Base-by-base conservation (phyloP, 495 filamentous ascomycete genomes). In the Extremus antarcticus region DNA sequence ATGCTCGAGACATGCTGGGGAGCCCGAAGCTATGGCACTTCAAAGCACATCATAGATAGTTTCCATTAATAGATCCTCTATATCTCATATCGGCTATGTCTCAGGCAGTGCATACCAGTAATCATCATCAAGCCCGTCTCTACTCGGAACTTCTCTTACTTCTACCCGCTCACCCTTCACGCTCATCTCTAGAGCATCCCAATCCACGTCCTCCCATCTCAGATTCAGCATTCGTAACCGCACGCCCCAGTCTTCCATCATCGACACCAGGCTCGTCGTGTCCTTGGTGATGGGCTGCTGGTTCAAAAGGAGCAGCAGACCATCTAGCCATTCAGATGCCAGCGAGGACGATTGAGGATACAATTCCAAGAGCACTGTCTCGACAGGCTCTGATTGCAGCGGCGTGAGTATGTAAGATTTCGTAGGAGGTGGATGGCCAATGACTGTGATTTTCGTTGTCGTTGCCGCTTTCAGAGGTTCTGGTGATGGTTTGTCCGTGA, bases 221-320 rank as follows among this genome's bases (percentile, higher is more conserved):
- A 99, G 86, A 71, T 99, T 99, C 55, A 99, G 72, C 58, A 99
- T 66, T 32, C 94, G 74, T 53, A 99, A 94, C 75, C 94, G 94
- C 38, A 96, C 70, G 2, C 94, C 91, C 65, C 95, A 97, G 58
- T 91, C 85, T 58, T 80, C 78, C 24, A 99, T 84, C 60, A 95
- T 70, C 38, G 83, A 79, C 51, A 95, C 85, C 49, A 97, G 72
- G 66, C 90, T 92, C 61, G 81, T 87, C 4, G 92, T 97, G 68
- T 97, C 91, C 20, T 87, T 77, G n/a, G 94, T 99, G 68, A 99
- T 95, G 11, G 92, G 92, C 41, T 90, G 82, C 66, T 99, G 92
- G 65, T 90, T 88, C 25, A 99, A 76, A 40, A 99, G 72, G 90
- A 99, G 94, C 22, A 96, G 79, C 48, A 99, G 70, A 0, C 94